Percentiles rank a stretch among this genome's conserved stretches.
These are phyloP conservation scores for Dictyophora rubrovolvata DNA, from an alignment of 768 basidiomycete species.

Conservation along the genomic window DNA sequence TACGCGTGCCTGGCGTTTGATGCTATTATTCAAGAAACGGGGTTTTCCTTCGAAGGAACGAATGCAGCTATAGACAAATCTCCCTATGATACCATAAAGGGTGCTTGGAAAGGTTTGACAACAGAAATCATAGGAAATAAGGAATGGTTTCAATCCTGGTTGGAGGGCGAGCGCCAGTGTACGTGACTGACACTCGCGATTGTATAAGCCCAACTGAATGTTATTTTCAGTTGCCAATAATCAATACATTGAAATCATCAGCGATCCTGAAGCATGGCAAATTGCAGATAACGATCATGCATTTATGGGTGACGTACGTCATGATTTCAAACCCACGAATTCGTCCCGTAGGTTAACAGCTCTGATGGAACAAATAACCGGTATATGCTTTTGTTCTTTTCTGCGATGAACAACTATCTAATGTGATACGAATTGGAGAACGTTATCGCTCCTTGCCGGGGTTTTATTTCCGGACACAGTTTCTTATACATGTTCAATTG, in stretches of 20 bases:
- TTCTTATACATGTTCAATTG: conserved; percentile 77
- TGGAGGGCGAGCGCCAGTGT: conserved; percentile 85
- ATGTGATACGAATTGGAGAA: conserved; percentile 34
- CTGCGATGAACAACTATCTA: neutral
- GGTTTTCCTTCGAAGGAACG: conserved; percentile 53
- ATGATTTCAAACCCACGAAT: conserved; percentile 55
- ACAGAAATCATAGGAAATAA: conserved; percentile 70
- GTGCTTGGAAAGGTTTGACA: conserved; percentile 67
- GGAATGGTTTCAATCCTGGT: conserved; percentile 89
- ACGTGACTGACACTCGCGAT: conserved; percentile 22
- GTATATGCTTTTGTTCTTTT: conserved; percentile 27
- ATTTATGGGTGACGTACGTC: conserved; percentile 28
- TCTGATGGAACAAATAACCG: conserved; percentile 86
- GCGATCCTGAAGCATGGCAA: conserved; percentile 75
- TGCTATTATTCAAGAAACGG: conserved; percentile 60
- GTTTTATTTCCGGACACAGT: conserved; percentile 66
- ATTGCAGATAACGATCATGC: conserved; percentile 55
- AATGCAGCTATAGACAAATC: conserved; percentile 24
- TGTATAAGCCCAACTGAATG: neutral
- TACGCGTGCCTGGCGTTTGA: conserved; percentile 90
- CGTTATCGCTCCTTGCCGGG: conserved; percentile 85
- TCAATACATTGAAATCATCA: conserved; percentile 79
- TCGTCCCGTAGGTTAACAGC: conserved; percentile 78
- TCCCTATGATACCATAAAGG: conserved; percentile 14
- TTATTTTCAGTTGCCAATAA: conserved; percentile 62